Conservation (phyloP, 768 basidiomycete species). For the Agrocybe pediades region DNA sequence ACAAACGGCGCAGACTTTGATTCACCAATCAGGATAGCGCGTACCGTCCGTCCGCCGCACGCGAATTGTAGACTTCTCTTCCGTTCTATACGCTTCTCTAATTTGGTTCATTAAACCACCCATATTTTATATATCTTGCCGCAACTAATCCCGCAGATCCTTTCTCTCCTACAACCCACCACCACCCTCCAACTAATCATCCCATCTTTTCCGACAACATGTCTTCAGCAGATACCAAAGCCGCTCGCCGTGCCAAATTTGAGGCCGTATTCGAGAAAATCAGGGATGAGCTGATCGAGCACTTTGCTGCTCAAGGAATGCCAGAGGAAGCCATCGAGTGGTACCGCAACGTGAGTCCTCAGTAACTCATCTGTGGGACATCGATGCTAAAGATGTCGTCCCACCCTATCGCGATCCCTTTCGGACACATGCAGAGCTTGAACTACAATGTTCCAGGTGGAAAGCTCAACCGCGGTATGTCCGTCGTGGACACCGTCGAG, state of each 20-base stretch:
- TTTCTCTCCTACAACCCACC: not conserved
- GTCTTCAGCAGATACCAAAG: constrained; percentile 32
- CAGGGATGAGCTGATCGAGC: constrained; percentile 74
- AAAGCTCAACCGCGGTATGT: constrained; percentile 96
- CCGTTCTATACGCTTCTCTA: not conserved
- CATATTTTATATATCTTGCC: not conserved
- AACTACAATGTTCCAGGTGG: constrained; percentile 96
- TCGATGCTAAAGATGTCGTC: too few species aligned
- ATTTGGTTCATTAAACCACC: not conserved
- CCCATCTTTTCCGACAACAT: not conserved
- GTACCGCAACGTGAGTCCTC: constrained; percentile 69
- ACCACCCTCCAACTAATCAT: not conserved
- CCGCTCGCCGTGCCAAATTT: constrained; percentile 62
- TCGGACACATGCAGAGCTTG: constrained; percentile 61
- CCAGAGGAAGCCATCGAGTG: constrained; percentile 83
- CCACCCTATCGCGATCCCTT: not conserved
- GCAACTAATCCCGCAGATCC: not conserved
- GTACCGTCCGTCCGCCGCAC: not conserved
- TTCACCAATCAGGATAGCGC: constrained; percentile 2
- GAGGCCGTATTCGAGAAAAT: constrained; percentile 71
- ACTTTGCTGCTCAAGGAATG: constrained; percentile 73
- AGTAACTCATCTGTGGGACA: too few species aligned
- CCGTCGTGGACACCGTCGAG: constrained; percentile 90
- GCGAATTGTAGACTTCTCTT: not conserved
- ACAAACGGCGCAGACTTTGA: not conserved